A percentile compares a stretch with the other conserved stretches of the same genome.
These are phyloP conservation scores for Comarum palustre DNA, from an alignment of 306 rosid species.

Conservation along the genomic window DNA sequence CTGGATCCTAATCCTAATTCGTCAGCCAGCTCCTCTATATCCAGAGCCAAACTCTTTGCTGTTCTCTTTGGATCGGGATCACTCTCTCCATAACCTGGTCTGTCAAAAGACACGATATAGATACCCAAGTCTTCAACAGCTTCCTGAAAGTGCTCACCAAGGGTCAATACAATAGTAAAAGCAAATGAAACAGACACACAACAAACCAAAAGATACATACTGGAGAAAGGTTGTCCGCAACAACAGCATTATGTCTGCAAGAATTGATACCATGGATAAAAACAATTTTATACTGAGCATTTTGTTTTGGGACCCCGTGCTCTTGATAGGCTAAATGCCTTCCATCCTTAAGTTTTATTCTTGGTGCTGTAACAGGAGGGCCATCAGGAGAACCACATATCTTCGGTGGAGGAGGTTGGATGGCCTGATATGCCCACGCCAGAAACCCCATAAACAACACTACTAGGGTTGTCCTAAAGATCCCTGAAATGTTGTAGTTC, in stretches of 20 bases:
- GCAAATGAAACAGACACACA: background rate
- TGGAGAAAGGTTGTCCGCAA: conserved; percentile 47
- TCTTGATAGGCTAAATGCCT: conserved; percentile 84
- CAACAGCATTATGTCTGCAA: conserved; percentile 62
- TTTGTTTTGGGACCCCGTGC: conserved; percentile 66
- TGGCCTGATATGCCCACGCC: conserved; percentile 75
- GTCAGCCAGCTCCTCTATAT: conserved; percentile 91
- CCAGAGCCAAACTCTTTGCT: conserved; percentile 61
- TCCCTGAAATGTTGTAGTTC: conserved; percentile 45
- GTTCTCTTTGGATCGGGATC: conserved; percentile 84
- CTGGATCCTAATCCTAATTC: conserved; percentile 63
- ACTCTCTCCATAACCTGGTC: conserved; percentile 95
- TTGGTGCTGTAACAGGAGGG: conserved; percentile 63
- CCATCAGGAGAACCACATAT: conserved; percentile 76
- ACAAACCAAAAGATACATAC: conserved; percentile 34
- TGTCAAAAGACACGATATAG: conserved; percentile 70
- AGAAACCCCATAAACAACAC: conserved; percentile 56
- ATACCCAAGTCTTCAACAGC: conserved; percentile 53
- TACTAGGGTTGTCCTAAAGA: conserved; percentile 44
- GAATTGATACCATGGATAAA: conserved; percentile 49
- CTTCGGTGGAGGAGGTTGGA: conserved; percentile 69
- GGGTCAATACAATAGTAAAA: conserved; percentile 21
- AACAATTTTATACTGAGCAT: conserved; percentile 63
- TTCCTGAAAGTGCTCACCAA: conserved; percentile 42
- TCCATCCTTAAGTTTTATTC: conserved; percentile 80